Conservation (phyloP, 306 rosid species). For the Begonia masoniana region DNA sequence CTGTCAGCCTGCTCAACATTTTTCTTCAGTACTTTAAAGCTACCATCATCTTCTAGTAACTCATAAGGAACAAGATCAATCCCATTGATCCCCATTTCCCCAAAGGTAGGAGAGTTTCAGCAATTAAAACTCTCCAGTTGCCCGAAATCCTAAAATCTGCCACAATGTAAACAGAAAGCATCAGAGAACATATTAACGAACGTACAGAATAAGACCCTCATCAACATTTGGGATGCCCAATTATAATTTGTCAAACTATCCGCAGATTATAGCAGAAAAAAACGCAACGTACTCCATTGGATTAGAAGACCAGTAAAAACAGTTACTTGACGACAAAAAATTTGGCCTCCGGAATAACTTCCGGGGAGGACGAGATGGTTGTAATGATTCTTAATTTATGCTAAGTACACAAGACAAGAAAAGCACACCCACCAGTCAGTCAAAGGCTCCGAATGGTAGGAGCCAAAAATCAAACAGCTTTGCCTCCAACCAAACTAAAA, state of each 20-base stretch:
- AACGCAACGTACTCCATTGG: background rate
- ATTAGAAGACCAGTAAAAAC: background rate
- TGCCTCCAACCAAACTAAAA: background rate
- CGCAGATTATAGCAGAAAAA: background rate
- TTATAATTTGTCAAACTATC: background rate
- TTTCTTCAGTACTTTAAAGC: conserved; percentile 15
- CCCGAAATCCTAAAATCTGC: background rate
- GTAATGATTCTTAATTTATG: background rate
- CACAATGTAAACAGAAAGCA: background rate
- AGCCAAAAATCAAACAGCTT: background rate
- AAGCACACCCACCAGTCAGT: background rate
- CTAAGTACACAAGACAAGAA: background rate
- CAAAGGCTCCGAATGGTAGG: background rate
- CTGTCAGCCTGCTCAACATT: conserved; percentile 15
- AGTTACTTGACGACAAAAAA: background rate
- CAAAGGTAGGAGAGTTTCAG: background rate
- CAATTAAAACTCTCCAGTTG: background rate
- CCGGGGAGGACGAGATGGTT: background rate
- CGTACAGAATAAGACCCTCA: conserved; percentile 3
- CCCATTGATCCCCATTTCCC: conserved; percentile 33
- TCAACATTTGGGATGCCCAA: too few species aligned
- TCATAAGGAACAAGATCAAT: conserved; percentile 13
- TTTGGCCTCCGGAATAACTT: background rate
- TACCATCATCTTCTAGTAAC: conserved; percentile 17
- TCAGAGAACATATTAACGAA: background rate